Base-by-base conservation (phyloP, 1,139 yeast genomes). In the Yamadazyma jaroonii region DNA sequence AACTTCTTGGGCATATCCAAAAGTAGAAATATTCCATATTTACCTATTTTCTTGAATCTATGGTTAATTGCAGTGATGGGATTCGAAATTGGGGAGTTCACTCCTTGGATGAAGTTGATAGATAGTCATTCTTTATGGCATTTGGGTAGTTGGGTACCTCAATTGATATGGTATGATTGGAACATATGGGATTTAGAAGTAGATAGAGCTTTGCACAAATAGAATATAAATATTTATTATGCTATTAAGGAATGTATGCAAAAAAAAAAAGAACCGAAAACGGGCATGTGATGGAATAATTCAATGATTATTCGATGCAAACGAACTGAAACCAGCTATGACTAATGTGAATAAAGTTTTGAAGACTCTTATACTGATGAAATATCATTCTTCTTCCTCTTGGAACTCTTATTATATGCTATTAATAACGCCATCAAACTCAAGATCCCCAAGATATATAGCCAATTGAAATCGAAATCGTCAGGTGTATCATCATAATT, bases 81-180 rank as follows among this genome's bases (percentile, higher is more conserved):
- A n/a, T 59, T 71, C 32, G 77, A 71, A 41, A 40, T 67, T 12
- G 49, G 53, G 28, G 77, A 71, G 40, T 69, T 68, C 39, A 54
- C 54, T 11, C 76, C 76, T 1, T 38, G 57, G 38, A 42, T 29
- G 13, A 51, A 60, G 32, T 46, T 70, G 17, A 40, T 71, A 1
- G 77, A 71, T 46, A 71, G 72, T 9, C 77, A 71, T 51, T 50
- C 70, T 8, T 41, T 71, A 9, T 71, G 77, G 77, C 77, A 71
- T 43, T 52, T 69, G 21, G 53, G 65, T 29, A 71, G 76, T 3
- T 62, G 70, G 2, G 55, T 67, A 37, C 76, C 77, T 1, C 62
- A 70, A 12, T 44, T 67, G 6, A 49, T 71, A 7, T 71, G 76
- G 77, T 69, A 57, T 44, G 75, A 70, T 43, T 71, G 77, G 77